Conservation (phyloP, 1,284 basidiomycete genomes). For the Apiotrichum sp. region DNA sequence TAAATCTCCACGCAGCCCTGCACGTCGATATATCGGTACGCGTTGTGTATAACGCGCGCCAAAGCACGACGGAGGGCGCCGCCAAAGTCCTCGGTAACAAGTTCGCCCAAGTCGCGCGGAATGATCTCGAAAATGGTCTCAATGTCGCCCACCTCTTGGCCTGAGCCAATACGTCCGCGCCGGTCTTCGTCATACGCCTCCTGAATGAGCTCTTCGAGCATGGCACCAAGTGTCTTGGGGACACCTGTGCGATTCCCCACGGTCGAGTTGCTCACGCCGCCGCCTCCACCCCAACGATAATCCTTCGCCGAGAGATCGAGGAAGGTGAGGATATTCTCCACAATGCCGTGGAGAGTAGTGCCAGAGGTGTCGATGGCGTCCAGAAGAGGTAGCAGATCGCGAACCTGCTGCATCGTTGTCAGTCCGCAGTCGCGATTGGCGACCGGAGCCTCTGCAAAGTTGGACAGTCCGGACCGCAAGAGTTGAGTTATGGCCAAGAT, state of each 20-base stretch:
- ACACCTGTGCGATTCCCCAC: slow-evolving; percentile 15
- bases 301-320: slow-evolving; percentile 36
- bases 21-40: slow-evolving; percentile 41
- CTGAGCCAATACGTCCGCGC: slow-evolving; percentile 22
- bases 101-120: slow-evolving; percentile 33
- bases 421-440: background rate
- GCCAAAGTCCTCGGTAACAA: slow-evolving; percentile 35
- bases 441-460: slow-evolving; percentile 27
- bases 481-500: slow-evolving; percentile 44
- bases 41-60: slow-evolving; percentile 37
- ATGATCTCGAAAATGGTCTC: slow-evolving; percentile 43
- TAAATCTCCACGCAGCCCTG: slow-evolving; percentile 40
- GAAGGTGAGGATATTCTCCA: slow-evolving; percentile 44
- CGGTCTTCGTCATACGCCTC: slow-evolving; percentile 35
- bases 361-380: slow-evolving; percentile 45
- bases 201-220: slow-evolving; percentile 39
- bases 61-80: slow-evolving; percentile 38
- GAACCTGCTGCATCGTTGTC: slow-evolving; percentile 32
- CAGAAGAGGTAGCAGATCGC: slow-evolving; percentile 36
- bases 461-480: slow-evolving; percentile 34
- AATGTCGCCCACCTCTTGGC: slow-evolving; percentile 24
- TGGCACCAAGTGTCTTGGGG: slow-evolving; percentile 26
- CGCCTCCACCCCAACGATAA: slow-evolving; percentile 9
- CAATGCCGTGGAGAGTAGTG: slow-evolving; percentile 40
- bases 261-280: slow-evolving; percentile 1